phyloP scores from a whole-genome alignment of 75 land plant species.

The Pseudotsuga menziesii region DNA sequence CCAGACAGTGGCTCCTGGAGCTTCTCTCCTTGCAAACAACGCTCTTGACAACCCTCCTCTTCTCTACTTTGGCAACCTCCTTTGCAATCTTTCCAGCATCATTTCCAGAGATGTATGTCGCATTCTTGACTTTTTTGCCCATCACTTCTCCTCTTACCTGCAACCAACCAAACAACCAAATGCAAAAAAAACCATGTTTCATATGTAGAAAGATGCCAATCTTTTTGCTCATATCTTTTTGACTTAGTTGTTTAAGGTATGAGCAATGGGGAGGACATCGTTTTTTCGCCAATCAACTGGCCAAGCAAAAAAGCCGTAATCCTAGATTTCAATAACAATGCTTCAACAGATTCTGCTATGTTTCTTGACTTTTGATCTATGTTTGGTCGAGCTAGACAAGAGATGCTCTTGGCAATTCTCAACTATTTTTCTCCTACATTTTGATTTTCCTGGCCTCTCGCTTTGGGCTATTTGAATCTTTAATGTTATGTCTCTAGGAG shows the following conservation, averaged over 20 bases:
- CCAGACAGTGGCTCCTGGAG: constrained; percentile 97
- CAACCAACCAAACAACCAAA: constrained; percentile 4
- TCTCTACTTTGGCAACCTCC: constrained; percentile 93
- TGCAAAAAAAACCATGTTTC: background rate
- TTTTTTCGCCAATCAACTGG: too few species aligned
- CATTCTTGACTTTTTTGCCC: constrained; percentile 93
- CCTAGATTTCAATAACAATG: too few species aligned
- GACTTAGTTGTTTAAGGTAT: background rate
- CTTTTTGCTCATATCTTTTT: background rate
- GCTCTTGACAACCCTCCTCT: constrained; percentile 85
- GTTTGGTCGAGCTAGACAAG: too few species aligned
- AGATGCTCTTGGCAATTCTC: too few species aligned
- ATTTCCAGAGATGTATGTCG: constrained; percentile 67
- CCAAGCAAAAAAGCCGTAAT: too few species aligned
- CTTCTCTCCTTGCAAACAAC: constrained; percentile 90
- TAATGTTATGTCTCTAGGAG: too few species aligned
- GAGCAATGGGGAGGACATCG: background rate
- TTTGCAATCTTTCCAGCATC: constrained; percentile 84
- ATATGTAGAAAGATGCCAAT: constrained; percentile 10
- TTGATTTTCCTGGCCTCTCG: too few species aligned
- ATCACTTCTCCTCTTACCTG: constrained; percentile 86
- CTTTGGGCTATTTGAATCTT: too few species aligned
- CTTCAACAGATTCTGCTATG: too few species aligned
- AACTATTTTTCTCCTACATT: too few species aligned
- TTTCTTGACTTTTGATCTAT: too few species aligned